Conservation (phyloP, 148 eudicot genomes). For the Dianthus caryophyllus region DNA sequence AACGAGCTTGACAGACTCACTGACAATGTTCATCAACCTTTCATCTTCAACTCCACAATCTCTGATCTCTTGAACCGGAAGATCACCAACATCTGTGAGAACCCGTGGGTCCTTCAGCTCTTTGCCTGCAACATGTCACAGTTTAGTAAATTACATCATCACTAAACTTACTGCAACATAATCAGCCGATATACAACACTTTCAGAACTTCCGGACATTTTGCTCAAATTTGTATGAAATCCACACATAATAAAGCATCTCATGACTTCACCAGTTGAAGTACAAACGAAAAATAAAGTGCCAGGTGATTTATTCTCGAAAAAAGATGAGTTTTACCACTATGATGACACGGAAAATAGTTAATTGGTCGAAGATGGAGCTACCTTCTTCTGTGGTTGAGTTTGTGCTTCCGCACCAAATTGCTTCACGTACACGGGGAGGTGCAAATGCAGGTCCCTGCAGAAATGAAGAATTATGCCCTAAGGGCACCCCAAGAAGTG, state of each 20-base stretch:
- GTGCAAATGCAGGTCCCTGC: constrained; percentile 98
- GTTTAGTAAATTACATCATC: background rate
- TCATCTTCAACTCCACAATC: constrained; percentile 93
- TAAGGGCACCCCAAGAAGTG: constrained; percentile 91
- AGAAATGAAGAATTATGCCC: constrained; percentile 97
- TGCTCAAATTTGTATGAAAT: background rate
- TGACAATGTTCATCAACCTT: constrained; percentile 69
- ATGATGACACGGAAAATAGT: background rate
- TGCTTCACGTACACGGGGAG: constrained; percentile 90
- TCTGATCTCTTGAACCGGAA: constrained; percentile 92
- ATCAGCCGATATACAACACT: background rate
- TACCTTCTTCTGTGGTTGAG: constrained; percentile 86
- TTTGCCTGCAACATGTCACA: constrained; percentile 54
- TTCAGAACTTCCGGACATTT: background rate
- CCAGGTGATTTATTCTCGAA: background rate
- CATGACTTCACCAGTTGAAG: background rate
- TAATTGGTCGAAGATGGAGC: background rate
- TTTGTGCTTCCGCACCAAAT: constrained; percentile 99
- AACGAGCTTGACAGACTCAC: constrained; percentile 86
- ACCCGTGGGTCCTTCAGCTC: constrained; percentile 76
- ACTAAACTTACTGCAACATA: background rate
- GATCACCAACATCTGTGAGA: constrained; percentile 94
- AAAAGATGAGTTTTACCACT: background rate
- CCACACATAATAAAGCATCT: background rate
- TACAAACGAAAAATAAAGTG: background rate